phyloP scores from a whole-genome alignment of 2,329 filamentous ascomycete species.

The Pestalotiopsis sp. region DNA sequence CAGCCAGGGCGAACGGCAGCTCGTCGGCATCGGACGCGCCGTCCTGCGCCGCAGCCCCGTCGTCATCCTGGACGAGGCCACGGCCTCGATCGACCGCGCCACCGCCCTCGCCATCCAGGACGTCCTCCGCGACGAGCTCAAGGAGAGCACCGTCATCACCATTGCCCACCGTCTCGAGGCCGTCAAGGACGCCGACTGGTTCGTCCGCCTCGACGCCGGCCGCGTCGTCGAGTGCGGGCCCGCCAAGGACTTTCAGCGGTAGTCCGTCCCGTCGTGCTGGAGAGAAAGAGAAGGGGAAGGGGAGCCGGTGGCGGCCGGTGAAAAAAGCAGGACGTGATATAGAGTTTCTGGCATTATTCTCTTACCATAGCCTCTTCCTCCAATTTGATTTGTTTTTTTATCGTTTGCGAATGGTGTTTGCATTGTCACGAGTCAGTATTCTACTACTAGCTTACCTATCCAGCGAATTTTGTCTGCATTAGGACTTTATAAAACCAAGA shows the following conservation, averaged over 20 bases:
- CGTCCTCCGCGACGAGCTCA: conserved; percentile 55
- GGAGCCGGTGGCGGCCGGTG: too few species aligned
- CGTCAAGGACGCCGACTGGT: conserved; percentile 58
- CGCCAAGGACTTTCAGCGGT: conserved; percentile 12
- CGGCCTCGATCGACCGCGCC: conserved; percentile 60
- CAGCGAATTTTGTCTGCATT: too few species aligned
- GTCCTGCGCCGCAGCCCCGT: conserved; percentile 61
- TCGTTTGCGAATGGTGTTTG: too few species aligned
- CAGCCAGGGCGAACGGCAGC: conserved; percentile 63
- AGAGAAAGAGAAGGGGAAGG: too few species aligned
- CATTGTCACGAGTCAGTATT: too few species aligned
- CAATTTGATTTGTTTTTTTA: too few species aligned
- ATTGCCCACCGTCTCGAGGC: conserved; percentile 67
- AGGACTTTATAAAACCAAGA: too few species aligned
- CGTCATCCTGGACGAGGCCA: conserved; percentile 65
- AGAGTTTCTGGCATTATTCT: too few species aligned
- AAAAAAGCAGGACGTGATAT: too few species aligned
- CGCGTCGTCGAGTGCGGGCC: conserved; percentile 50
- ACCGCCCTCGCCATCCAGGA: conserved; percentile 60
- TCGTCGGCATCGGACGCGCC: conserved; percentile 60
- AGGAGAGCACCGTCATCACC: conserved; percentile 60
- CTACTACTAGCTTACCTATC: too few species aligned
- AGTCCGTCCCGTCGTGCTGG: not conserved
- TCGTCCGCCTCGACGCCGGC: conserved; percentile 53
- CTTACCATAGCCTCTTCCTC: too few species aligned